phyloP scores from a whole-genome alignment of 257 asterid species.

The Cordia subcordata region DNA sequence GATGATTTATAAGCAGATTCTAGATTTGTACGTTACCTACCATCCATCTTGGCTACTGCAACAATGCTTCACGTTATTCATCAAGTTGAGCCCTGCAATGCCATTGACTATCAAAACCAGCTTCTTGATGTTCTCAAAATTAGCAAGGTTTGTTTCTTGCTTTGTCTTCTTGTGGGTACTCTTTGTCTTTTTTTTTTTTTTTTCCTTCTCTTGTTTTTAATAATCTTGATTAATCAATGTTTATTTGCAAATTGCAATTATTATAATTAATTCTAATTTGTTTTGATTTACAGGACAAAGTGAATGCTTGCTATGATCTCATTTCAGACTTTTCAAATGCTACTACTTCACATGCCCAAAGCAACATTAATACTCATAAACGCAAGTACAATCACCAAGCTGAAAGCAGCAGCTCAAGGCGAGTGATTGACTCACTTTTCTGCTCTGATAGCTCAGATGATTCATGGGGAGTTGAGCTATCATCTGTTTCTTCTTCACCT shows the following conservation, averaged over 20 bases:
- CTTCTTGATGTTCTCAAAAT: conserved; percentile 64
- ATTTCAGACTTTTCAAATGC: conserved; percentile 22
- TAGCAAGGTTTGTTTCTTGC: conserved; percentile 46
- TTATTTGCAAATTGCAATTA: neutral
- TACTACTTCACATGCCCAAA: conserved; percentile 27
- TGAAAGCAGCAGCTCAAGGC: conserved; percentile 37
- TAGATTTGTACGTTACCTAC: conserved; percentile 50
- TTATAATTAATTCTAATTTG: conserved; percentile 12
- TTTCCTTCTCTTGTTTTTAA: too few relatives aligned
- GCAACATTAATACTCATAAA: conserved; percentile 31
- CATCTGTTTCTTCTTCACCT: conserved; percentile 15
- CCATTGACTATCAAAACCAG: conserved; percentile 55
- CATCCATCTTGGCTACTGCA: conserved; percentile 81
- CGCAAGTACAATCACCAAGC: conserved; percentile 30
- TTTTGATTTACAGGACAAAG: conserved; percentile 56
- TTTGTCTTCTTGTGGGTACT: conserved; percentile 5
- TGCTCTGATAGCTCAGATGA: conserved; percentile 39
- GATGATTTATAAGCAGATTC: conserved; percentile 45
- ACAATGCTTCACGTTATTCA: conserved; percentile 81
- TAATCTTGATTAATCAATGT: neutral
- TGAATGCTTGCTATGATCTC: conserved; percentile 56
- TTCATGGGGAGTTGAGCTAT: conserved; percentile 25
- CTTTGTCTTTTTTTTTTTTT: too few relatives aligned
- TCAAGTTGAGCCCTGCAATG: conserved; percentile 49
- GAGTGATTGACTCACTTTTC: conserved; percentile 29